Percentiles rank a stretch among this genome's conserved stretches.
phyloP scores from a whole-genome alignment of 2,329 filamentous ascomycete species.

The Sordariomycetes sp. region DNA sequence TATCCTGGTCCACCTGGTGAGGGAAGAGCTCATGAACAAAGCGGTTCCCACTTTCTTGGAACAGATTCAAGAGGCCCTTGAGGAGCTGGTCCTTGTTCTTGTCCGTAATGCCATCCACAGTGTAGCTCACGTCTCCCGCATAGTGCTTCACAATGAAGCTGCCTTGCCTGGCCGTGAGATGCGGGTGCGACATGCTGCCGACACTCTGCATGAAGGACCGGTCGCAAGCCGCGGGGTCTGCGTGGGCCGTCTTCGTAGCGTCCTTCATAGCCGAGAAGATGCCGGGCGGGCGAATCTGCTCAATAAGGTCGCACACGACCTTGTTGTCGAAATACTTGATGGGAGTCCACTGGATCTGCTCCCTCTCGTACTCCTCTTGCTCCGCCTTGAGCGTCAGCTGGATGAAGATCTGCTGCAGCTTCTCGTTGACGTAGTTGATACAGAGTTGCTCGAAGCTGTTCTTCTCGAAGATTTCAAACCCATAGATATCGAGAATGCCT shows the following conservation, averaged over 20 bases:
- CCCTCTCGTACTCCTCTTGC: slow-evolving; percentile 90
- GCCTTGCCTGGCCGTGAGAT: slow-evolving; percentile 83
- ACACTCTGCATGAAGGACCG: slow-evolving; percentile 90
- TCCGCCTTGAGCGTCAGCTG: slow-evolving; percentile 93
- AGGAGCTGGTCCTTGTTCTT: slow-evolving; percentile 98
- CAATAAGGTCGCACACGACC: slow-evolving; percentile 93
- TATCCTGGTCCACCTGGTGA: slow-evolving; percentile 86
- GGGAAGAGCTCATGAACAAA: slow-evolving; percentile 89
- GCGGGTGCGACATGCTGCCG: slow-evolving; percentile 81
- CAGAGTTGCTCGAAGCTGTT: slow-evolving; percentile 98
- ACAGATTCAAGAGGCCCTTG: slow-evolving; percentile 83
- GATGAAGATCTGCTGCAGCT: slow-evolving; percentile 98
- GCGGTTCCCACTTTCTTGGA: slow-evolving; percentile 68
- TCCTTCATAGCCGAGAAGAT: slow-evolving; percentile 95
- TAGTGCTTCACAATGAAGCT: slow-evolving; percentile 99
- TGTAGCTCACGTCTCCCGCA: slow-evolving; percentile 90
- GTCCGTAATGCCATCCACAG: slow-evolving; percentile 92
- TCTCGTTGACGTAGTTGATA: slow-evolving; percentile 99
- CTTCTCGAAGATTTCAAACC: slow-evolving; percentile 98
- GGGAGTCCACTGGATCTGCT: slow-evolving; percentile 96
- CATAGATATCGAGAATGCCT: slow-evolving; percentile 96
- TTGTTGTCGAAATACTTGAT: slow-evolving; percentile 99
- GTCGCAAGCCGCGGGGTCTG: slow-evolving; percentile 86
- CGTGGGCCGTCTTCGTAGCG: slow-evolving; percentile 95
- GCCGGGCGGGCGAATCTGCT: slow-evolving; percentile 78